These are phyloP conservation scores for Stagonosporopsis rhizophila DNA, from an alignment of 2,329 filamentous ascomycete genomes.

Conservation along the genomic window DNA sequence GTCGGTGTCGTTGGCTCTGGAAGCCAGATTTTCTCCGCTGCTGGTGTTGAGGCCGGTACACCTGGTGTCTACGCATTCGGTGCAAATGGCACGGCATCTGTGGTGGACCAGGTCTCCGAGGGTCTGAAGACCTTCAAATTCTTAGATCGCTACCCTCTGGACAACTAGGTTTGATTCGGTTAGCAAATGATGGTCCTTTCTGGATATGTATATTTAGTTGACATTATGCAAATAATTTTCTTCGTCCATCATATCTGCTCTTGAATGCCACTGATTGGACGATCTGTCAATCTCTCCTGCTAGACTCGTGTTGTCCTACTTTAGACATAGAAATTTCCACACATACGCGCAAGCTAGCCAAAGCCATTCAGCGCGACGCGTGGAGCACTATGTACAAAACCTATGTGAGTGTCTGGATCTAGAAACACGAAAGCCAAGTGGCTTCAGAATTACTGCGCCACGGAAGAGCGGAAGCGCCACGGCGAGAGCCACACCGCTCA, in stretches of 20 bases:
- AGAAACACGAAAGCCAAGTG: background rate
- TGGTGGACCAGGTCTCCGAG: constrained; percentile 45
- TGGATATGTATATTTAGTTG: background rate
- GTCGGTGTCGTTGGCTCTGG: constrained; percentile 64
- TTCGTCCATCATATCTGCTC: background rate
- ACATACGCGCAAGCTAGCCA: background rate
- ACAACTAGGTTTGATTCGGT: constrained; percentile 41
- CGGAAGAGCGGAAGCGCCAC: background rate
- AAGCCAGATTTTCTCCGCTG: constrained; percentile 50
- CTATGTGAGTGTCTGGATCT: background rate
- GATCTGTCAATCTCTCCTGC: too few species aligned
- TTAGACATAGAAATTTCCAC: too few species aligned
- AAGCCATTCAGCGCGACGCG: constrained; percentile 4
- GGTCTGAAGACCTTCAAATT: constrained; percentile 72
- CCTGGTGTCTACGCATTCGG: constrained; percentile 48
- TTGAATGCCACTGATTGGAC: too few species aligned
- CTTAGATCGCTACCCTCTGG: constrained; percentile 67
- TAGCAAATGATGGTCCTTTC: background rate
- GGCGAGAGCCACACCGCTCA: constrained; percentile 10
- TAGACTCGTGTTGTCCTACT: too few species aligned
- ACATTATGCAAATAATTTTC: background rate
- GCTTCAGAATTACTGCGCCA: background rate
- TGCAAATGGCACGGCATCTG: constrained; percentile 19
- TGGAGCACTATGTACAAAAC: constrained; percentile 3
- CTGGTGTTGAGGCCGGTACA: constrained; percentile 53